Conservation (phyloP, 140 eudicot species). For the Flaveria floridana region DNA sequence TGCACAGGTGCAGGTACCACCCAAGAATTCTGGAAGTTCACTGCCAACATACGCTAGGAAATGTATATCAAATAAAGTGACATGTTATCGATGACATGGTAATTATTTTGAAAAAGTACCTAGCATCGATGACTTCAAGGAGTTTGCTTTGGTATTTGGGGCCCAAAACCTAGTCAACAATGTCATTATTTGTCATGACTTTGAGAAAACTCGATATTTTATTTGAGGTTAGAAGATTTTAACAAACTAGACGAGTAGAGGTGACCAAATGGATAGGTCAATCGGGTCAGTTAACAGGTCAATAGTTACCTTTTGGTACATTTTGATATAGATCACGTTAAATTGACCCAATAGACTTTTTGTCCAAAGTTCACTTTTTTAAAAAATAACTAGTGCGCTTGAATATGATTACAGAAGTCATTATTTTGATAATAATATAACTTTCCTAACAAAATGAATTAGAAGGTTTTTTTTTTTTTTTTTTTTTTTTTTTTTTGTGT, state of each 20-base stretch:
- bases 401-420: neutral
- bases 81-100: neutral
- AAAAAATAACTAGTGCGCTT: neutral
- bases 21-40: slow-evolving; percentile 93
- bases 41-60: slow-evolving; percentile 43
- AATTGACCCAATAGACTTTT: neutral
- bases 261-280: neutral
- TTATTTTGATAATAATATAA: neutral
- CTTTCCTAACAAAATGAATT: neutral
- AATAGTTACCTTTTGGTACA: neutral
- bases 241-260: neutral
- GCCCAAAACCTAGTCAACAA: slow-evolving; percentile 69
- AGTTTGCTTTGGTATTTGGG: slow-evolving; percentile 84
- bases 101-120: slow-evolving; percentile 39
- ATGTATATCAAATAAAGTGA: neutral
- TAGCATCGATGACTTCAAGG: slow-evolving; percentile 89
- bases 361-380: neutral
- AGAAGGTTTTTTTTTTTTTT: neutral
- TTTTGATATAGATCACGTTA: neutral
- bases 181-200: slow-evolving; percentile 20
- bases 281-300: neutral
- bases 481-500: no score
- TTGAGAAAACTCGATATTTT: neutral
- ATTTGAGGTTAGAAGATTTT: neutral
- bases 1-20: slow-evolving; percentile 86